Evolutionary conservation across 495 filamentous ascomycete species (phyloP).

Genomic region (Aspergillus homomorphus): DNA sequence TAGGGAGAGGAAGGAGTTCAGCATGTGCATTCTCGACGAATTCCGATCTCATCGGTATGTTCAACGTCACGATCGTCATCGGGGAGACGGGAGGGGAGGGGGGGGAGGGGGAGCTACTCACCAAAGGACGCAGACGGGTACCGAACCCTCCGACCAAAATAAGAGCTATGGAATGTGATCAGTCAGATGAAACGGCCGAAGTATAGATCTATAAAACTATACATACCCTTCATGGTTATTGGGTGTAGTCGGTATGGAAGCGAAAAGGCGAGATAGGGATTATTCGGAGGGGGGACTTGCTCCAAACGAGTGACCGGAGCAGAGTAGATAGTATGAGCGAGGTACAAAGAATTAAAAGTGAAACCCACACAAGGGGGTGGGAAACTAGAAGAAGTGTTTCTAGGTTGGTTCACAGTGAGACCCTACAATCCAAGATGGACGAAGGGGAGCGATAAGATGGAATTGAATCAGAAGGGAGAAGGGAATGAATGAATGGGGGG

Average conservation of each 20-base stretch:
- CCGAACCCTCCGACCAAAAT: conserved; percentile 99
- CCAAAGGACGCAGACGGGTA: conserved; percentile 94
- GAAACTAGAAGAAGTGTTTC: neutral
- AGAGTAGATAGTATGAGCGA: conserved; percentile 5
- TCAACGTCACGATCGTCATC: conserved; percentile 16
- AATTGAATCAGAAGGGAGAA: conserved; percentile 2
- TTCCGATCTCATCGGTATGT: conserved; percentile 3
- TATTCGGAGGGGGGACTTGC: conserved; percentile 20
- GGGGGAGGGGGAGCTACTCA: conserved; percentile 46
- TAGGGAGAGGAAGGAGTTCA: conserved; percentile 29
- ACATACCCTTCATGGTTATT: conserved; percentile 25
- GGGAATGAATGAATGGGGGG: conserved; percentile 14
- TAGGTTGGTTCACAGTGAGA: conserved; percentile 1
- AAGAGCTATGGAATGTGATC: conserved; percentile 60
- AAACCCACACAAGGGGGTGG: neutral
- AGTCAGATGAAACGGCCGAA: conserved; percentile 14
- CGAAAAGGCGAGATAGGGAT: conserved; percentile 5
- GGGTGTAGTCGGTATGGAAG: conserved; percentile 1
- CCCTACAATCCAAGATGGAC: neutral
- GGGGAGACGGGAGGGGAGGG: too few relatives aligned
- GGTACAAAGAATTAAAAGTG: neutral
- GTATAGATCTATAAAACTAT: neutral
- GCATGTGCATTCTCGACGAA: neutral
- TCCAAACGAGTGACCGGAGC: conserved; percentile 13
- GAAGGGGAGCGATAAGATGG: conserved; percentile 3